Percentiles rank a stretch among this genome's conserved stretches.
phyloP scores from a whole-genome alignment of 164 flowering plant genomes.

The Tetrastigma voinierianum region DNA sequence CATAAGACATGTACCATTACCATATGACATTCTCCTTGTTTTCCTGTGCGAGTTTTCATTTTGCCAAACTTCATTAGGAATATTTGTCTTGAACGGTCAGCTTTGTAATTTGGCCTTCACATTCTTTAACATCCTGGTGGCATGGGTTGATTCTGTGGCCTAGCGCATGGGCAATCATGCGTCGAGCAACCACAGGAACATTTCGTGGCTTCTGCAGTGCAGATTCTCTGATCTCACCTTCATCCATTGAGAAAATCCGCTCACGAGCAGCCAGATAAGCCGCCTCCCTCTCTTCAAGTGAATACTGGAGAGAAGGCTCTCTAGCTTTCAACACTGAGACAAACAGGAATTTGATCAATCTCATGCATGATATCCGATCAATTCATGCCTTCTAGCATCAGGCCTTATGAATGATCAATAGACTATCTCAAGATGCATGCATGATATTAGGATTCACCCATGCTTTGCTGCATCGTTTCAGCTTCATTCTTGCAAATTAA shows the following conservation, averaged over 20 bases:
- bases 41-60: slow-evolving; percentile 7
- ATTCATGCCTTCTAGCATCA: no score
- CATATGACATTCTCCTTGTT: slow-evolving; percentile 7
- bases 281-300: slow-evolving; percentile 74
- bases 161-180: slow-evolving; percentile 94
- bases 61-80: slow-evolving; percentile 5
- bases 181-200: slow-evolving; percentile 80
- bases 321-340: slow-evolving; percentile 36
- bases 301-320: slow-evolving; percentile 21
- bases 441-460: no score
- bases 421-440: no score
- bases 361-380: no score
- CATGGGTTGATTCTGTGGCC: slow-evolving; percentile 52
- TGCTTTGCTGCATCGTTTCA: no score
- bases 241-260: slow-evolving; percentile 64
- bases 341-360: no score
- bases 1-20: slow-evolving; percentile 1
- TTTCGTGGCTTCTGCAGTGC: slow-evolving; percentile 56
- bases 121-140: slow-evolving; percentile 15
- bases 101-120: slow-evolving; percentile 4
- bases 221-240: slow-evolving; percentile 32
- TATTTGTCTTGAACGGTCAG: slow-evolving; percentile 13
- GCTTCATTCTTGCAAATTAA: no score
- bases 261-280: slow-evolving; percentile 88
- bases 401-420: no score